Conservation (phyloP, 352 stramenopile genomes). For the Phytophthora aleatoria region DNA sequence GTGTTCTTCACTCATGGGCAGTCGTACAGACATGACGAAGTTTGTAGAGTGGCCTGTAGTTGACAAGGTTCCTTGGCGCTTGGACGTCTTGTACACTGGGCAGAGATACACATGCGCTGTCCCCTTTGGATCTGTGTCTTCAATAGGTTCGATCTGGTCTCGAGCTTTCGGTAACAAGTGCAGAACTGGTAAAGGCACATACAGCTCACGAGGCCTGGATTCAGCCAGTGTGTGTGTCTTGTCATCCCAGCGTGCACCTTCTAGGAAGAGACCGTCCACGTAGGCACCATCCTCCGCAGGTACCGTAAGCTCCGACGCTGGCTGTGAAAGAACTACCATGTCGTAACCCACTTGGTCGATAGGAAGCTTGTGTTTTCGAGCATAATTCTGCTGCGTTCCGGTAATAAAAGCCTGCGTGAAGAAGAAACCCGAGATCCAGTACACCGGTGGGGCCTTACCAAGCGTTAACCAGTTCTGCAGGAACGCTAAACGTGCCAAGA, state of each 20-base stretch:
- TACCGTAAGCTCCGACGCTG: constrained; percentile 39
- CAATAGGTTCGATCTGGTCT: constrained; percentile 87
- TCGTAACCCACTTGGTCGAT: constrained; percentile 93
- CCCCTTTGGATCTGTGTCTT: constrained; percentile 87
- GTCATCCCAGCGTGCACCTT: constrained; percentile 88
- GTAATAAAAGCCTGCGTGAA: constrained; percentile 96
- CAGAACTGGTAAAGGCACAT: constrained; percentile 88
- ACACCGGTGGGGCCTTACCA: constrained; percentile 79
- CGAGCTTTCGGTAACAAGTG: constrained; percentile 80
- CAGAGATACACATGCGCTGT: constrained; percentile 93
- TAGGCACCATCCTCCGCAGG: constrained; percentile 89
- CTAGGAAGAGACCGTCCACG: constrained; percentile 91
- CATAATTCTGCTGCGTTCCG: constrained; percentile 93
- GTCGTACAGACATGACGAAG: constrained; percentile 94
- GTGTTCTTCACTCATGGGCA: constrained; percentile 89
- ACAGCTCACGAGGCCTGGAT: constrained; percentile 84
- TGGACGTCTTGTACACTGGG: constrained; percentile 93
- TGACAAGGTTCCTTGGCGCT: constrained; percentile 90
- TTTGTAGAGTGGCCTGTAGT: constrained; percentile 96
- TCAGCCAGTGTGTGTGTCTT: constrained; percentile 76
- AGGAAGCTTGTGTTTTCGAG: constrained; percentile 88
- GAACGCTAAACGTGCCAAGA: constrained; percentile 83
- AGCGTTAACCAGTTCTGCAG: constrained; percentile 85
- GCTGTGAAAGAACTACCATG: constrained; percentile 77
- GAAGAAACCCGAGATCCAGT: constrained; percentile 95